Base-by-base conservation (phyloP, 345 rosid species). In the Lepidium sativum region DNA sequence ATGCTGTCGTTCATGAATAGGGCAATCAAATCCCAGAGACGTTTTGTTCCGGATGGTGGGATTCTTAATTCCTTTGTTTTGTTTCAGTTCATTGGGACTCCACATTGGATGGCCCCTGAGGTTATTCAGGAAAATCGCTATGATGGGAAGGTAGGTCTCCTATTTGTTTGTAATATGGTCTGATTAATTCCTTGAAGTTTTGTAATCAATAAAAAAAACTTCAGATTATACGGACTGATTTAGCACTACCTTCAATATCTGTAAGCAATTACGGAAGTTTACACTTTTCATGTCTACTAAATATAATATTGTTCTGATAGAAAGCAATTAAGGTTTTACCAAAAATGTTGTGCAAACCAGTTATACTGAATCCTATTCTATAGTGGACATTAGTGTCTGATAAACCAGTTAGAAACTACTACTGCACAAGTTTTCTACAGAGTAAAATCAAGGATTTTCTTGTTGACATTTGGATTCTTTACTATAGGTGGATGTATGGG, bases 21-120 rank as follows among this genome's bases (percentile, higher is more conserved):
- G 50, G 39, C 6, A 52, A 45, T 37, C 18, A n/a, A 20, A 27
- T 21, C 64, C 64, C 6, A 25, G 17, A 60, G 29, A 53, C 2
- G 10, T n/a, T 37, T 47, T 45, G 29, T 48, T 21, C 23, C 65
- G 64, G 60, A 71, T 71, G 59, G 57, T 48, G 53, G 11, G 31
- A 47, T 55, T 63, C 52, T 45, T 31, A 32, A 27, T 57, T 45
- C 47, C 53, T 67, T 25, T 52, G 21, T 54, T 32, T 38, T 60
- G 60, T 70, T 71, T 76, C 72, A 89, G 98, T 90, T 94, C 77
- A 94, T 94, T 56, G 99, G 99, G 61, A 94, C 99, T 69, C 99
- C 99, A 18, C 99, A 94, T 81, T 94, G 99, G 99, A 94, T 94
- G 99, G 96, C 99, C 67, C 97, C 99, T 12, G 99, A 94, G 81